These are phyloP conservation scores for Panicum virgatum DNA, from an alignment of 202 grass and related monocot genomes.

Conservation along the genomic window DNA sequence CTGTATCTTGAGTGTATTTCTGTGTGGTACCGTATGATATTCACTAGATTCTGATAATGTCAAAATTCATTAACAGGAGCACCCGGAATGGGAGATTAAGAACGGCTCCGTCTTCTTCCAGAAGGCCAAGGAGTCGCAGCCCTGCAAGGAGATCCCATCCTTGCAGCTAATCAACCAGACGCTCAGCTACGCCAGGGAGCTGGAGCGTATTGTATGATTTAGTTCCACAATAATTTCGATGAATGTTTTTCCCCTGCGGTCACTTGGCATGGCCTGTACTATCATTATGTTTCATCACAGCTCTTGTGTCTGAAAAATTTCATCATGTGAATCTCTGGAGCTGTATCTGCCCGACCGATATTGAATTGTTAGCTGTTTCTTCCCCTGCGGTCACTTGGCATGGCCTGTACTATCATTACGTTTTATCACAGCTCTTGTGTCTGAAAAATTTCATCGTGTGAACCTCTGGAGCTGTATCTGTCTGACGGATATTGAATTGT, in stretches of 20 bases:
- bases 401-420: conserved; percentile 12
- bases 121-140: conserved; percentile 82
- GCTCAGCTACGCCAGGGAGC: conserved; percentile 85
- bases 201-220: conserved; percentile 87
- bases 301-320: background rate
- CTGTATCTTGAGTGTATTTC: background rate
- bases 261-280: conserved; percentile 15
- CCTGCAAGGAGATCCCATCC: conserved; percentile 93
- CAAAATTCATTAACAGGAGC: conserved; percentile 54
- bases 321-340: conserved; percentile 13
- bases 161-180: conserved; percentile 87
- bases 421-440: background rate
- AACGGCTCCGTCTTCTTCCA: conserved; percentile 72
- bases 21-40: background rate
- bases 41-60: background rate
- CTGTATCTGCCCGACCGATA: background rate
- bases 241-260: conserved; percentile 4
- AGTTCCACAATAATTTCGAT: background rate
- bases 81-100: conserved; percentile 88
- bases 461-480: conserved; percentile 13
- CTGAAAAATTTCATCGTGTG: background rate
- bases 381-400: background rate
- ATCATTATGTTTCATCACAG: background rate
- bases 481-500: background rate
- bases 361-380: conserved; percentile 27